Evolutionary conservation across 139 green algal species (phyloP), one percentile per base, ranked within the genome.

Genomic region (Haematococcus lacustris): DNA sequence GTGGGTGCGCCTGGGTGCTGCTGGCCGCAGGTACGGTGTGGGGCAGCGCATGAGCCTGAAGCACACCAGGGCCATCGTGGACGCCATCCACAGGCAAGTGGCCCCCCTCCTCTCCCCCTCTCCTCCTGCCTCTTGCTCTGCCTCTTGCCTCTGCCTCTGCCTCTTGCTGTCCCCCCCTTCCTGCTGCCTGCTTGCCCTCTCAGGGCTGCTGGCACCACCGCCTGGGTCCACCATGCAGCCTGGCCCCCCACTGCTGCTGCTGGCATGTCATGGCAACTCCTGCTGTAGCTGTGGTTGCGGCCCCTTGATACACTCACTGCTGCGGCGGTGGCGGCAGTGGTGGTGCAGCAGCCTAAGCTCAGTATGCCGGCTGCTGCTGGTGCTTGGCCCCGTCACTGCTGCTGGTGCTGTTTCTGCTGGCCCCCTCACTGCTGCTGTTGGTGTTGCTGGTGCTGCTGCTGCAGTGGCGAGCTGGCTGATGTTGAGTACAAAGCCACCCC

Each of bases 61-160:
- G 69, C 77, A 96, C 84, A 98, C 94, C 4, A 86, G 94, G 40
- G 89, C 91, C 61, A 98, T 98, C 71, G 88, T 98, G 57, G 87
- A 98, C 74, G 93, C 95, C 62, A 98, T 98, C 71, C 95, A 97
- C 85, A 83, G 68, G 37, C 89, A 90, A 70, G 23, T 62, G 38
- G 30, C 88, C 85, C 34, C 83, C 85, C 35, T 76, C 92, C 35
- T 97, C 96, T 68, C 70, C 78, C 61, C 77, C 97, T 32, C 41
- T 90, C 66, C 81, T 91, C 57, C 0, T 65, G 6, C 23, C 26
- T 28, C n/a, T 25, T 26, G 13, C 32, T 30, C 4, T 38, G 83
- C 85, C 38, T 77, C 93, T 32, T 97, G 96, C n/a, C n/a, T n/a
- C n/a, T n/a, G n/a, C n/a, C 25, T 73, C 3, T 9, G 23, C 5